Conservation (phyloP, 495 filamentous ascomycete genomes). For the Aspergillus ostianus region DNA sequence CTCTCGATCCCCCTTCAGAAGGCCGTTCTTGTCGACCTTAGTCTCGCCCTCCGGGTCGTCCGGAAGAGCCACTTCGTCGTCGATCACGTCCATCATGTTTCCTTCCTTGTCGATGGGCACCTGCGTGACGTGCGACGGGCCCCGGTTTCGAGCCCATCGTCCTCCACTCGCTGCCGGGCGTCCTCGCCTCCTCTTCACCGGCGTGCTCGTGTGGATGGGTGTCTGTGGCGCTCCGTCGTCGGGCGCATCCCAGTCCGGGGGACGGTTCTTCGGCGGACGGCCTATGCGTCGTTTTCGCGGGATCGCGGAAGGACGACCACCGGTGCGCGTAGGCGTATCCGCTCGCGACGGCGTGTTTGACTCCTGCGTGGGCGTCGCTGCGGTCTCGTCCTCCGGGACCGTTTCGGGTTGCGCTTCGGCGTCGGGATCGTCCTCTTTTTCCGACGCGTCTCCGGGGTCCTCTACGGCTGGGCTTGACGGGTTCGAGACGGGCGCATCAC, state of each 20-base stretch:
- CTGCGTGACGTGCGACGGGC: constrained; percentile 71
- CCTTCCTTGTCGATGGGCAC: constrained; percentile 94
- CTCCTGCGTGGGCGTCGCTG: constrained; percentile 36
- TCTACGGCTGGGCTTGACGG: constrained; percentile 34
- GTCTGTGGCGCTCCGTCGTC: constrained; percentile 54
- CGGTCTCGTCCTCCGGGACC: constrained; percentile 32
- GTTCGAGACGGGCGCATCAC: constrained; percentile 39
- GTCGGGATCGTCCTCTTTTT: constrained; percentile 28
- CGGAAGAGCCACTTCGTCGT: constrained; percentile 87
- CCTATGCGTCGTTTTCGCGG: constrained; percentile 78
- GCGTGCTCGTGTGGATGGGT: constrained; percentile 57
- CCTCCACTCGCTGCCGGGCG: constrained; percentile 67
- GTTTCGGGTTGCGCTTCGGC: constrained; percentile 31
- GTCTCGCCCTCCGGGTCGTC: constrained; percentile 85
- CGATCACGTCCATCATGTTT: constrained; percentile 82
- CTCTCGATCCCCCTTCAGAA: constrained; percentile 76
- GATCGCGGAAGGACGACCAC: constrained; percentile 49
- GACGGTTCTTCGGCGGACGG: constrained; percentile 79
- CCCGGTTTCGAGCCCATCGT: constrained; percentile 62
- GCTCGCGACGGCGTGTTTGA: constrained; percentile 36
- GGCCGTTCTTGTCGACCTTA: constrained; percentile 87
- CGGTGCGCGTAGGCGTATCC: constrained; percentile 30
- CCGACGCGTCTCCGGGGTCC: constrained; percentile 28
- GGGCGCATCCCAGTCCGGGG: constrained; percentile 68
- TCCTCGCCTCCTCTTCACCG: constrained; percentile 63